These are phyloP conservation scores for Phylloporus rhodoxanthus DNA, from an alignment of 768 basidiomycete species.

Conservation along the genomic window DNA sequence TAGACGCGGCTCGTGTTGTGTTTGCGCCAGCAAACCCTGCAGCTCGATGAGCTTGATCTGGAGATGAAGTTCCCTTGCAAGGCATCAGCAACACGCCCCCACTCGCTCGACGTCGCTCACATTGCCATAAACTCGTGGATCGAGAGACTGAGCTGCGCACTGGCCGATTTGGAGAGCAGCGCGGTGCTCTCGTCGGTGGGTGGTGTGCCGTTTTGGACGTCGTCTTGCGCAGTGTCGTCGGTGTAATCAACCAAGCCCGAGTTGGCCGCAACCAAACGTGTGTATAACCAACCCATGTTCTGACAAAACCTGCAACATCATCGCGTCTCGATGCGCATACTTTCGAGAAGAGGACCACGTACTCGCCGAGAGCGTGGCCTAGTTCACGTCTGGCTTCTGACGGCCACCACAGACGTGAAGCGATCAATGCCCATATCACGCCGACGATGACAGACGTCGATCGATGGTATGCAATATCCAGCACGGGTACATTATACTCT, in stretches of 20 bases:
- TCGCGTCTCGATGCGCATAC: neutral
- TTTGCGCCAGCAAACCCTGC: constrained; percentile 78
- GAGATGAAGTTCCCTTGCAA: constrained; percentile 82
- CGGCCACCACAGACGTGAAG: constrained; percentile 94
- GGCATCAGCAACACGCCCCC: neutral
- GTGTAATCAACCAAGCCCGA: constrained; percentile 56
- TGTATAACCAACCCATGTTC: constrained; percentile 93
- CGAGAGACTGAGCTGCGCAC: constrained; percentile 50
- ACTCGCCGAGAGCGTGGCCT: constrained; percentile 84
- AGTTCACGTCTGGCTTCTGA: constrained; percentile 88
- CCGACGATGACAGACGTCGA: constrained; percentile 78
- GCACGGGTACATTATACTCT: constrained; percentile 52
- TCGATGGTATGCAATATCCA: constrained; percentile 70
- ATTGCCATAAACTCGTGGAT: constrained; percentile 90
- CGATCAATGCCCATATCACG: constrained; percentile 82
- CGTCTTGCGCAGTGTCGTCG: constrained; percentile 17
- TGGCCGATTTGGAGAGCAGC: constrained; percentile 32
- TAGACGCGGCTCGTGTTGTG: constrained; percentile 87
- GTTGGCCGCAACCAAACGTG: constrained; percentile 82
- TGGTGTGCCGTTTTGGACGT: neutral
- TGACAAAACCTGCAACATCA: constrained; percentile 65
- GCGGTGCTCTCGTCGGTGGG: constrained; percentile 28
- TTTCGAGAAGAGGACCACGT: constrained; percentile 21
- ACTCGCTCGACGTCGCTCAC: constrained; percentile 37
- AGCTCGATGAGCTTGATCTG: constrained; percentile 87